phyloP scores from a whole-genome alignment of 805 yeast species.

The Pichia nakasei region DNA sequence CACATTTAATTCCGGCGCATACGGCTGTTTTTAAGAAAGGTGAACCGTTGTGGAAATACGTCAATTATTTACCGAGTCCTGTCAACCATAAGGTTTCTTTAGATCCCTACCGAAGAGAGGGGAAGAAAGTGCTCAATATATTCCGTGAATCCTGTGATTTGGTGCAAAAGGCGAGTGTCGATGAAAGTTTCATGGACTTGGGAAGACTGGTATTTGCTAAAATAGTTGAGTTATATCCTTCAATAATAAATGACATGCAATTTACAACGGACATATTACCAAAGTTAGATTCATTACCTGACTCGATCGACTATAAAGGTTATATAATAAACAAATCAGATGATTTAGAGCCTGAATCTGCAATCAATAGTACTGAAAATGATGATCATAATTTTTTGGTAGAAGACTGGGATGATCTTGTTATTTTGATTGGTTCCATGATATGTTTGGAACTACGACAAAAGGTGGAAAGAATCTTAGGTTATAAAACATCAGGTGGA shows the following conservation, averaged over 20 bases:
- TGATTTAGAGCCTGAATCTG: conserved; percentile 15
- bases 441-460: conserved; percentile 46
- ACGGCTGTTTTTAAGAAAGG: conserved; percentile 92
- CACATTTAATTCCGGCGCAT: conserved; percentile 68
- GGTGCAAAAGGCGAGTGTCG: conserved; percentile 93
- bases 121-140: conserved; percentile 65
- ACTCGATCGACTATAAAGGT: conserved; percentile 24
- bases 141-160: conserved; percentile 52
- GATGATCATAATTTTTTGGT: conserved; percentile 4
- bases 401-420: conserved; percentile 76
- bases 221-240: conserved; percentile 40
- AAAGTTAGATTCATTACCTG: conserved; percentile 28
- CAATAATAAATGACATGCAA: conserved; percentile 19
- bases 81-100: conserved; percentile 71
- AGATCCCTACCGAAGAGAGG: conserved; percentile 86
- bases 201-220: conserved; percentile 51
- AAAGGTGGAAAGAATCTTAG: conserved; percentile 43
- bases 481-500: conserved; percentile 89
- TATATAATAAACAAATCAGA: conserved; percentile 16
- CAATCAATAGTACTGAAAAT: conserved; percentile 1
- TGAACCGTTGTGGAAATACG: conserved; percentile 73
- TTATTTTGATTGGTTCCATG: conserved; percentile 57
- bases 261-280: conserved; percentile 31
- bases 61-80: conserved; percentile 48
- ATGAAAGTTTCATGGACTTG: conserved; percentile 82